Evolutionary conservation across 2,329 filamentous ascomycete species (phyloP).

Genomic region (Periconia macrospinosa): DNA sequence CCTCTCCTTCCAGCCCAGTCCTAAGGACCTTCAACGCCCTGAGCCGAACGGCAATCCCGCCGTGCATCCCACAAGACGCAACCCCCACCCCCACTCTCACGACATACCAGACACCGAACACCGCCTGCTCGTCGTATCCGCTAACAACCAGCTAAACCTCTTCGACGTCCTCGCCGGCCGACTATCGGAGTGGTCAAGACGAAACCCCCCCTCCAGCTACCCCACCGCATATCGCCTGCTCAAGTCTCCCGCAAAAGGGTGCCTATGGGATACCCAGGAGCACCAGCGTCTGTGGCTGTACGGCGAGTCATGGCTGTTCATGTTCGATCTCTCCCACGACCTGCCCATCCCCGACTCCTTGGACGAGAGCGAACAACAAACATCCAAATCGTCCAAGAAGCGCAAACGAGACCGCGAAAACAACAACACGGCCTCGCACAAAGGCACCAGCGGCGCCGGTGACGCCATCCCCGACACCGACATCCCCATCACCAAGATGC

Average conservation of each 20-base stretch:
- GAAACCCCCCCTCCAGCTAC: constrained; percentile 75
- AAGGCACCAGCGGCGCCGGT: constrained; percentile 58
- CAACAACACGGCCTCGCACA: constrained; percentile 10
- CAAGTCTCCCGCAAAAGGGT: constrained; percentile 79
- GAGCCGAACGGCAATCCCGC: constrained; percentile 51
- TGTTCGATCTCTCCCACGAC: constrained; percentile 82
- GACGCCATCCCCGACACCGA: constrained; percentile 53
- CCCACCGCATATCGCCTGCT: constrained; percentile 74
- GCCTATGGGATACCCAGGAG: constrained; percentile 73
- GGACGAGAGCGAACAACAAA: constrained; percentile 16
- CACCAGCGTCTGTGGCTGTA: constrained; percentile 77
- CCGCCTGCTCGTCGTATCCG: constrained; percentile 63
- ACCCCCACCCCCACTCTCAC: constrained; percentile 59
- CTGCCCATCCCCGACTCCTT: constrained; percentile 45
- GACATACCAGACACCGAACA: constrained; percentile 57
- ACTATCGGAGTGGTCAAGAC: constrained; percentile 81
- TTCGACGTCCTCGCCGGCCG: constrained; percentile 78
- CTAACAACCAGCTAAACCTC: constrained; percentile 70
- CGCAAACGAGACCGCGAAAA: constrained; percentile 15
- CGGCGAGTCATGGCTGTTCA: constrained; percentile 82
- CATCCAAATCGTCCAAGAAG: constrained; percentile 34
- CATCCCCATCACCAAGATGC: constrained; percentile 51
- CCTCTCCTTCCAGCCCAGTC: constrained; percentile 49
- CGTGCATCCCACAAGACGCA: constrained; percentile 53
- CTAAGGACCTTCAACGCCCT: constrained; percentile 18